phyloP scores from a whole-genome alignment of 164 flowering plant species.

The Buxus sempervirens region DNA sequence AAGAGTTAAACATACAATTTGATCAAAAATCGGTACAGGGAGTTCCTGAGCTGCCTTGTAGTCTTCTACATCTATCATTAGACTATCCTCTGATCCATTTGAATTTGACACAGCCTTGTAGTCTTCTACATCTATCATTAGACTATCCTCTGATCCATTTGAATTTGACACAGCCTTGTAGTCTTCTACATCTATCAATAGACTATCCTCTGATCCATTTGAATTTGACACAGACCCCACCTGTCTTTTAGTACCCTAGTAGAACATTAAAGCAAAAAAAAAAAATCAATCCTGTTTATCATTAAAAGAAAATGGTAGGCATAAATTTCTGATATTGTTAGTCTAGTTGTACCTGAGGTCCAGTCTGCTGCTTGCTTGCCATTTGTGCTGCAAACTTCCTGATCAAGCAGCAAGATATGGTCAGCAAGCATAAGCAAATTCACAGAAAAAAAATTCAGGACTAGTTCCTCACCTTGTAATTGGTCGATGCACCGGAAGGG shows the following conservation, averaged over 20 bases:
- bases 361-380: slow-evolving; percentile 39
- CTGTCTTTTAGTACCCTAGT: slow-evolving; percentile 36
- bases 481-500: slow-evolving; percentile 53
- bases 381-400: slow-evolving; percentile 81
- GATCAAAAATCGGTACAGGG: slow-evolving; percentile 56
- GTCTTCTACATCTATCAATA: slow-evolving; percentile 47
- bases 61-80: slow-evolving; percentile 48
- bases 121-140: slow-evolving; percentile 48
- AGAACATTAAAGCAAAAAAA: not conserved
- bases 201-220: slow-evolving; percentile 33
- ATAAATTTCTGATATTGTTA: not conserved
- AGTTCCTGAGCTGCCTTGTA: slow-evolving; percentile 24
- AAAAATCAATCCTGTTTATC: not conserved
- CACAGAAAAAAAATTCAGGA: not conserved
- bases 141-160: slow-evolving; percentile 34
- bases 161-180: slow-evolving; percentile 15
- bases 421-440: not conserved
- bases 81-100: slow-evolving; percentile 34
- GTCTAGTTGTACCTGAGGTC: slow-evolving; percentile 28
- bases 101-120: slow-evolving; percentile 20
- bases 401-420: slow-evolving; percentile 11
- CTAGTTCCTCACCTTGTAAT: slow-evolving; percentile 54
- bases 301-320: too few species aligned
- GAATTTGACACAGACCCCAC: slow-evolving; percentile 13
- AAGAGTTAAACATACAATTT: too few species aligned